Conservation (phyloP, 805 yeast genomes). For the Komagataella pseudopastoris region DNA sequence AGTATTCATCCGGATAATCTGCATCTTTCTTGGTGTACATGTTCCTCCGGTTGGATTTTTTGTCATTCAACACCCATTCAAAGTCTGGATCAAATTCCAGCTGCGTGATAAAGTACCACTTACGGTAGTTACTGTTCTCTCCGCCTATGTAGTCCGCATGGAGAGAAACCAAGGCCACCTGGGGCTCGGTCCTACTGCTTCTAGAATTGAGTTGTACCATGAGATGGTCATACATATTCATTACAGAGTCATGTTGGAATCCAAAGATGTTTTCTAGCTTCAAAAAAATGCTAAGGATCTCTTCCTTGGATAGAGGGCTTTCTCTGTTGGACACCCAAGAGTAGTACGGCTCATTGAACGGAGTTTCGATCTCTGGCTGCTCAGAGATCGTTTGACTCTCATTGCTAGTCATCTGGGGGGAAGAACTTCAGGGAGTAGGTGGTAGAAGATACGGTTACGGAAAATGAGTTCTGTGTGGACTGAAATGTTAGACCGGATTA, state of each 20-base stretch:
- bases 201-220: slow-evolving; percentile 79
- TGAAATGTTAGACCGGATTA: background rate
- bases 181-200: slow-evolving; percentile 64
- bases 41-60: slow-evolving; percentile 30
- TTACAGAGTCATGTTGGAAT: slow-evolving; percentile 67
- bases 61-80: slow-evolving; percentile 41
- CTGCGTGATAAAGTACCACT: slow-evolving; percentile 88
- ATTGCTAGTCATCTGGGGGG: background rate
- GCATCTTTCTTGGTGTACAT: slow-evolving; percentile 22
- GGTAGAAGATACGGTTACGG: background rate
- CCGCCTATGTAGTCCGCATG: slow-evolving; percentile 95
- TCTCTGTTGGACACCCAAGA: slow-evolving; percentile 47
- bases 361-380: background rate
- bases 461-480: background rate
- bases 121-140: slow-evolving; percentile 69
- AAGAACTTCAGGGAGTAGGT: background rate
- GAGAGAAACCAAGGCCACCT: slow-evolving; percentile 55
- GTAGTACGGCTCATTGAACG: slow-evolving; percentile 27
- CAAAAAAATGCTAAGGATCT: slow-evolving; percentile 47
- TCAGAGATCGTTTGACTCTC: background rate
- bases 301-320: slow-evolving; percentile 60
- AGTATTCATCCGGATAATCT: slow-evolving; percentile 33
- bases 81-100: slow-evolving; percentile 60
- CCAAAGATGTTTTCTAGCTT: slow-evolving; percentile 59
- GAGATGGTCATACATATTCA: slow-evolving; percentile 72